Evolutionary conservation across 345 rosid genomes (phyloP), one percentile per base, ranked within the genome.

Genomic region (Hypericum perforatum): DNA sequence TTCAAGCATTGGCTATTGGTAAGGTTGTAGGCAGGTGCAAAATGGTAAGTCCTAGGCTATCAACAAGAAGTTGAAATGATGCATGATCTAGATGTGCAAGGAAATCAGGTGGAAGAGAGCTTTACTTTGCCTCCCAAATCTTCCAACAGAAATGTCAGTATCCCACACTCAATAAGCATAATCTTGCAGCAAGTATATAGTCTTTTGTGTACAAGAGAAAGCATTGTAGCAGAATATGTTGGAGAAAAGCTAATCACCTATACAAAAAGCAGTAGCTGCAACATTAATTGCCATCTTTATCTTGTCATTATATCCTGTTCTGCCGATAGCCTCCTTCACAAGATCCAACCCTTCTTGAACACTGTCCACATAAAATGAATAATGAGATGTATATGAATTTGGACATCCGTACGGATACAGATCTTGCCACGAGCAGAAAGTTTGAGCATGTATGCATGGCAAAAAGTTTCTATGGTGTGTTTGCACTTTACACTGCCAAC

Each of bases 201-300:
- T 22, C 32, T 22, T 22, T 4, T 22, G 32, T 22, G 4, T 1
- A 4, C 32, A 22, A 22, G 32, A 22, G 32, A 22, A 4, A 22
- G 32, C 32, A 22, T 22, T 22, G 32, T 22, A 1, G 4, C 32
- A 22, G 32, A 22, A 22, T 22, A 22, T 22, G 32, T 22, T 22
- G 70, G 54, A 59, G 54, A 45, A 61, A 45, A 50, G 16, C 45
- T 54, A 57, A 74, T 45, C 67, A 92, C 98, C 97, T 70, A 80
- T 61, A 69, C 98, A 92, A 74, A 88, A 85, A 56, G 74, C 71
- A 63, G 91, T 76, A 63, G 98, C 97, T 14, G 94, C 95, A 56
- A 75, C 82, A 70, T 84, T 95, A 44, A 92, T 75, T 46, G 89
- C 98, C 58, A 92, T 83, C 82, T 88, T 88, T 77, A 92, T 88